Conservation (phyloP, 2,329 filamentous ascomycete genomes). For the Myrmaecium sp. region DNA sequence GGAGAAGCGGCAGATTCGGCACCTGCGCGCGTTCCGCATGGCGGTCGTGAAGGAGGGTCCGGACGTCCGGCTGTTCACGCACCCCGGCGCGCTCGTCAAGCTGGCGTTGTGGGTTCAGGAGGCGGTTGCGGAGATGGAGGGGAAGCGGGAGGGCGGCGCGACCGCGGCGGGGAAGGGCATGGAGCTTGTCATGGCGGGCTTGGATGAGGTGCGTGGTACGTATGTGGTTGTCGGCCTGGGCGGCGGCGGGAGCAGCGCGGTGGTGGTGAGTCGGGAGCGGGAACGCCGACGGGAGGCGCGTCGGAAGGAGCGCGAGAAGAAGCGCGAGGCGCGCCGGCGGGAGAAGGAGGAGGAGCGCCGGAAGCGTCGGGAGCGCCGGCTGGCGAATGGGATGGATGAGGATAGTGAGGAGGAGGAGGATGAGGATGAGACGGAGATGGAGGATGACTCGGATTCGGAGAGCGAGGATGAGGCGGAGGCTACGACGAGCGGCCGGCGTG, state of each 20-base stretch:
- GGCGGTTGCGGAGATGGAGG: conserved; percentile 77
- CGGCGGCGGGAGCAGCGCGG: conserved; percentile 57
- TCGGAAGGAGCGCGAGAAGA: conserved; percentile 36
- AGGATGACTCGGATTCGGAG: conserved; percentile 48
- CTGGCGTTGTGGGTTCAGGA: conserved; percentile 88
- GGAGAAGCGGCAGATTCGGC: conserved; percentile 84
- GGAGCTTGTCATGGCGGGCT: conserved; percentile 74
- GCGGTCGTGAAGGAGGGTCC: conserved; percentile 91
- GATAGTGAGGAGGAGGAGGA: conserved; percentile 35
- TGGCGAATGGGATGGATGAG: conserved; percentile 43
- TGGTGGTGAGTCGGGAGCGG: conserved; percentile 37
- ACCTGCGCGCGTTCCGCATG: conserved; percentile 83
- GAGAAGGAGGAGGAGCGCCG: conserved; percentile 46
- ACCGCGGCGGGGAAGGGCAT: conserved; percentile 47
- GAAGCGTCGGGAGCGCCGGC: conserved; percentile 13
- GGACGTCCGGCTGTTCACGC: conserved; percentile 78
- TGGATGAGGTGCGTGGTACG: conserved; percentile 73
- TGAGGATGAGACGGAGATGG: conserved; percentile 29
- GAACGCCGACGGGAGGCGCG: conserved; percentile 51
- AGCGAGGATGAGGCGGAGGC: conserved; percentile 40
- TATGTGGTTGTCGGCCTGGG: conserved; percentile 91
- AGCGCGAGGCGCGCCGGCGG: conserved; percentile 35
- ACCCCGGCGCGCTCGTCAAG: conserved; percentile 84
- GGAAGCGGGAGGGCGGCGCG: conserved; percentile 19
- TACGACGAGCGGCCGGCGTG: conserved; percentile 42